Conservation (phyloP, 441 rosid species). For the Gossypium schwendimanii region DNA sequence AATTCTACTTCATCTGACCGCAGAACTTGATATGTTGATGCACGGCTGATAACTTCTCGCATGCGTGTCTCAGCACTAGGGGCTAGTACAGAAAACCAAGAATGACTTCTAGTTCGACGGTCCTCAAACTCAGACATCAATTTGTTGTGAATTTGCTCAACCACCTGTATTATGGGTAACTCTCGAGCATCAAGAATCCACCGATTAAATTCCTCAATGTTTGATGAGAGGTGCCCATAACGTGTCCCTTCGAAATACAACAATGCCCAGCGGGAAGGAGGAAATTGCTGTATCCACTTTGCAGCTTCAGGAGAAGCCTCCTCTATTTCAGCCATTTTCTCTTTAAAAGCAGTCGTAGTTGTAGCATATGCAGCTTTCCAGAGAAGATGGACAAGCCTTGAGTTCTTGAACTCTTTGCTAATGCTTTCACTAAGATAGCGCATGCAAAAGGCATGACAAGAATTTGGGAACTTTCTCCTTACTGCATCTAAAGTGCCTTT, state of each 20-base stretch:
- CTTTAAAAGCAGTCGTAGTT: slow-evolving; percentile 33
- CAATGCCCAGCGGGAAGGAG: slow-evolving; percentile 43
- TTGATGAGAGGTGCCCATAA: slow-evolving; percentile 46
- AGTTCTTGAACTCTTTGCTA: slow-evolving; percentile 48
- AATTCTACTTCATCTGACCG: slow-evolving; percentile 59
- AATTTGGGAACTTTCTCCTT: slow-evolving; percentile 33
- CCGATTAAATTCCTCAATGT: slow-evolving; percentile 39
- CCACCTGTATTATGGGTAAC: slow-evolving; percentile 45
- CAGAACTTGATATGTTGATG: slow-evolving; percentile 41
- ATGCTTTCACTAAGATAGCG: slow-evolving; percentile 39
- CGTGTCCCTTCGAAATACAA: slow-evolving; percentile 37
- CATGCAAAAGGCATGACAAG: slow-evolving; percentile 38
- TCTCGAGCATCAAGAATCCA: slow-evolving; percentile 55
- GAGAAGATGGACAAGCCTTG: slow-evolving; percentile 44
- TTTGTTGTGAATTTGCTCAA: slow-evolving; percentile 41
- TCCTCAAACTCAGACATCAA: slow-evolving; percentile 41
- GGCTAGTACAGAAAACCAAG: slow-evolving; percentile 41
- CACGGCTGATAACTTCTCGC: slow-evolving; percentile 33
- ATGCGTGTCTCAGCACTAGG: slow-evolving; percentile 45
- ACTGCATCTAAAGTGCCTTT: slow-evolving; percentile 36
- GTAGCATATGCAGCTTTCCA: slow-evolving; percentile 57
- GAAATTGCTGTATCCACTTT: slow-evolving; percentile 43
- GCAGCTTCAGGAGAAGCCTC: slow-evolving; percentile 47
- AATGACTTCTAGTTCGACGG: slow-evolving; percentile 29
- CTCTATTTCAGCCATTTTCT: slow-evolving; percentile 41